A percentile compares a stretch with the other conserved stretches of the same genome.
Evolutionary conservation across 805 yeast species (phyloP).

Genomic region (Candida qinlingensis): DNA sequence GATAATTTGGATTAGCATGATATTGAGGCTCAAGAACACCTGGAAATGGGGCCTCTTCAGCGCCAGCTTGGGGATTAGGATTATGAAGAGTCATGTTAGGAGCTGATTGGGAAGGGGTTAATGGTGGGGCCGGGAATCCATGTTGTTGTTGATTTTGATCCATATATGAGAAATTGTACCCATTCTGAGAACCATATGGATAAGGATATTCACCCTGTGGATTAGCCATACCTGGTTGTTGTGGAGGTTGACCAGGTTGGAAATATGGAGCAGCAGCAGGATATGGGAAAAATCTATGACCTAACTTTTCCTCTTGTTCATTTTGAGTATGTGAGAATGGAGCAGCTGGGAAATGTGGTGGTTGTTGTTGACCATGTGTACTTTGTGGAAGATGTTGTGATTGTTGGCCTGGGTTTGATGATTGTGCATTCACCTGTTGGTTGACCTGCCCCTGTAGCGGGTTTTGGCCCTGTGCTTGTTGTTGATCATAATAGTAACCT

Average conservation of each 20-base stretch:
- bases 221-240: not conserved
- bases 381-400: too few relatives aligned
- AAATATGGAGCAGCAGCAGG: not conserved
- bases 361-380: not conserved
- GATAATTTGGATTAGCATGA: constrained; percentile 1
- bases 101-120: constrained; percentile 2
- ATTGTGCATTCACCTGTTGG: constrained; percentile 1
- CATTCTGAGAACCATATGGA: not conserved
- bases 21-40: constrained; percentile 17
- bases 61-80: not conserved
- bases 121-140: constrained; percentile 2
- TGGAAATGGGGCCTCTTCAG: constrained; percentile 22
- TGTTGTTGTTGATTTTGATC: not conserved
- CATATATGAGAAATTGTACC: not conserved
- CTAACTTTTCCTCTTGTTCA: not conserved
- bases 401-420: constrained; percentile 1
- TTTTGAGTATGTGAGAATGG: not conserved
- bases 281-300: not conserved
- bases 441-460: constrained; percentile 6
- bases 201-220: not conserved
- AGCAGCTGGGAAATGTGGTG: not conserved
- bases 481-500: not conserved
- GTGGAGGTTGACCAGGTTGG: not conserved
- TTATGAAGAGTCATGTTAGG: constrained; percentile 2
- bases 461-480: constrained; percentile 1